phyloP scores from a whole-genome alignment of 108 stramenopile genomes.

The Cyclotella sp. region DNA sequence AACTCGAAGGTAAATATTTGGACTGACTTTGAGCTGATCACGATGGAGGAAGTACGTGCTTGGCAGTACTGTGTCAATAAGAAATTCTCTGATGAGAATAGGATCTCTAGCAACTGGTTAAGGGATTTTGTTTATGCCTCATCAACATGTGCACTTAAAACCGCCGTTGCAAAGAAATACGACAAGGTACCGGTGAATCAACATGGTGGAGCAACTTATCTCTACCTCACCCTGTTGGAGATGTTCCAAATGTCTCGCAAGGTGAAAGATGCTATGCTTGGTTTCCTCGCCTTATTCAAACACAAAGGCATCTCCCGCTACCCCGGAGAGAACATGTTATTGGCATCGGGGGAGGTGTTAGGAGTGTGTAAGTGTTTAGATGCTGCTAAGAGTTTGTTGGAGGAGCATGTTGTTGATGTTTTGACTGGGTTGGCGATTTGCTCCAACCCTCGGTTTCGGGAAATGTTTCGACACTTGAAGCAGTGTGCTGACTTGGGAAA shows the following conservation, averaged over 20 bases:
- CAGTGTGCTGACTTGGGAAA: no score
- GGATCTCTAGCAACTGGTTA: background rate
- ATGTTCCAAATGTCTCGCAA: slow-evolving; percentile 6
- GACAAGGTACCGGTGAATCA: background rate
- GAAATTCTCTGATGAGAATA: background rate
- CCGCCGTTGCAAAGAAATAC: slow-evolving; percentile 8
- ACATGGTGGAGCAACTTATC: background rate
- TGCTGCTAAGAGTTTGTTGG: no score
- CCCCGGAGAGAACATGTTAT: no score
- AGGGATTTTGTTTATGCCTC: background rate
- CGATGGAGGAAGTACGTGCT: no score
- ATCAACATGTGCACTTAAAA: background rate
- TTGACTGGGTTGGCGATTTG: no score
- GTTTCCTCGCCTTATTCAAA: slow-evolving; percentile 1
- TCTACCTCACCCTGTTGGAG: background rate
- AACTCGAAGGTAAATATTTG: background rate
- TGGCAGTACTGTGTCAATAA: no score
- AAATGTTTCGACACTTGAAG: no score
- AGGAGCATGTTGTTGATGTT: no score
- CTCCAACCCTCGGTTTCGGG: no score
- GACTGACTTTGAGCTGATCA: background rate
- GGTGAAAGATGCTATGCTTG: background rate
- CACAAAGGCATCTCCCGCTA: no score
- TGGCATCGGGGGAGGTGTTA: background rate
- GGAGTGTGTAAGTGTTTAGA: no score